Conservation (phyloP, 1,139 yeast species). For the Candida dubliniensis region DNA sequence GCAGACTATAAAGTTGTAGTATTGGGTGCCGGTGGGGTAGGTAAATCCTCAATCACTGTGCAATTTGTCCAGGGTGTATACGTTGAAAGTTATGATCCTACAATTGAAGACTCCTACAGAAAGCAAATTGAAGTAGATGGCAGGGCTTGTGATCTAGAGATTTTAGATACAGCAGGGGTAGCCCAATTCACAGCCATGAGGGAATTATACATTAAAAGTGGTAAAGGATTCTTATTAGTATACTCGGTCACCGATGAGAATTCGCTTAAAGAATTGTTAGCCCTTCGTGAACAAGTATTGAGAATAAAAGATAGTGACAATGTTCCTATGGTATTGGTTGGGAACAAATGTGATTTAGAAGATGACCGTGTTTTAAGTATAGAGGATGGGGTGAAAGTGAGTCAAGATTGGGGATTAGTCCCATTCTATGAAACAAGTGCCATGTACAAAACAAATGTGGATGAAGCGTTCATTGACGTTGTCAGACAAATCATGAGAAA, state of each 20-base stretch:
- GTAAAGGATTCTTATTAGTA: constrained; percentile 83
- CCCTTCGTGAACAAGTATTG: constrained; percentile 83
- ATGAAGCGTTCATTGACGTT: constrained; percentile 84
- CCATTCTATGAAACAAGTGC: constrained; percentile 96
- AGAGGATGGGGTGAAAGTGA: constrained; percentile 79
- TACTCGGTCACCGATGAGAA: constrained; percentile 88
- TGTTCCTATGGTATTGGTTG: constrained; percentile 86
- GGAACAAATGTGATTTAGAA: constrained; percentile 82
- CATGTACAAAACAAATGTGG: constrained; percentile 84
- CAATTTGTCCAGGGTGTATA: constrained; percentile 54
- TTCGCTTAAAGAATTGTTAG: constrained; percentile 77
- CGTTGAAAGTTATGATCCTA: constrained; percentile 52
- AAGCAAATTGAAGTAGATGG: constrained; percentile 92
- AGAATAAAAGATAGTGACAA: constrained; percentile 78
- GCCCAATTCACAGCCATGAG: constrained; percentile 59
- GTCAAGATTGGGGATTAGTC: constrained; percentile 83
- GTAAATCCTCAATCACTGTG: constrained; percentile 52
- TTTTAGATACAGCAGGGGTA: constrained; percentile 53
- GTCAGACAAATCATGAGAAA: constrained; percentile 85
- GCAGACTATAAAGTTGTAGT: constrained; percentile 48
- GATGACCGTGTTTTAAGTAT: constrained; percentile 74
- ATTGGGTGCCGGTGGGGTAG: constrained; percentile 55
- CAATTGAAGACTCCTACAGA: constrained; percentile 73
- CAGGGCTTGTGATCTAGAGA: constrained; percentile 80
- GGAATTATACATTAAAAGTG: constrained; percentile 78